These are phyloP conservation scores for Leccinellum rugosiceps DNA, from an alignment of 768 basidiomycete genomes.

Conservation along the genomic window DNA sequence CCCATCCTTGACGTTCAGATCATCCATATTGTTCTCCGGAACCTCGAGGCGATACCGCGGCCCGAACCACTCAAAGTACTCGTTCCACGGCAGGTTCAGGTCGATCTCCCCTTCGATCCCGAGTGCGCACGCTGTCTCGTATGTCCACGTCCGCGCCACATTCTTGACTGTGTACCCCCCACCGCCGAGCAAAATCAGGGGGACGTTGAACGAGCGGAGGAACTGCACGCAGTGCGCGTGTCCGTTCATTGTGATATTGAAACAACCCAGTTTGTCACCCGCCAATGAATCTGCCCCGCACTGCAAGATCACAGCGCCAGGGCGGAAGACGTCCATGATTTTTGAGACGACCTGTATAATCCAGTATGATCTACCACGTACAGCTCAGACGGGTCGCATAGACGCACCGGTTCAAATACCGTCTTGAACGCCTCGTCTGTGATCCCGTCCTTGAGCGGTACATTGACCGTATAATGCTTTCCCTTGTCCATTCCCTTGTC, in stretches of 20 bases:
- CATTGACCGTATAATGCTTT: conserved; percentile 86
- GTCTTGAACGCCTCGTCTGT: conserved; percentile 83
- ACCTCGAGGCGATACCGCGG: conserved; percentile 94
- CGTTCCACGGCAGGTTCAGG: conserved; percentile 77
- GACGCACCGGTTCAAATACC: conserved; percentile 87
- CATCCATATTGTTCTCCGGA: conserved; percentile 89
- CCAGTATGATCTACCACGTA: not conserved
- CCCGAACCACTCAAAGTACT: conserved; percentile 97
- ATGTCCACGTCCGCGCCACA: conserved; percentile 83
- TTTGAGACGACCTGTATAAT: conserved; percentile 65
- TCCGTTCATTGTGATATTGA: conserved; percentile 94
- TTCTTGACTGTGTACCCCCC: conserved; percentile 98
- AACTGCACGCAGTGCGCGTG: conserved; percentile 91
- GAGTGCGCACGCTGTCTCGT: conserved; percentile 94
- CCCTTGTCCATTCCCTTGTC: conserved; percentile 84
- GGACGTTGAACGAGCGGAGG: conserved; percentile 76
- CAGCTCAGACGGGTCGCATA: not conserved
- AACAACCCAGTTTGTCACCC: conserved; percentile 93
- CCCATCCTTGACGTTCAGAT: conserved; percentile 78
- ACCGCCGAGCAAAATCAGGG: conserved; percentile 88
- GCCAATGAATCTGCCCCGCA: conserved; percentile 96
- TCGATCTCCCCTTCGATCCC: conserved; percentile 79
- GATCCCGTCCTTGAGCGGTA: conserved; percentile 92
- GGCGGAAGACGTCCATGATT: conserved; percentile 85
- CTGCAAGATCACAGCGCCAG: conserved; percentile 86